Conservation (phyloP, 805 yeast species). For the Starmerella stellata region DNA sequence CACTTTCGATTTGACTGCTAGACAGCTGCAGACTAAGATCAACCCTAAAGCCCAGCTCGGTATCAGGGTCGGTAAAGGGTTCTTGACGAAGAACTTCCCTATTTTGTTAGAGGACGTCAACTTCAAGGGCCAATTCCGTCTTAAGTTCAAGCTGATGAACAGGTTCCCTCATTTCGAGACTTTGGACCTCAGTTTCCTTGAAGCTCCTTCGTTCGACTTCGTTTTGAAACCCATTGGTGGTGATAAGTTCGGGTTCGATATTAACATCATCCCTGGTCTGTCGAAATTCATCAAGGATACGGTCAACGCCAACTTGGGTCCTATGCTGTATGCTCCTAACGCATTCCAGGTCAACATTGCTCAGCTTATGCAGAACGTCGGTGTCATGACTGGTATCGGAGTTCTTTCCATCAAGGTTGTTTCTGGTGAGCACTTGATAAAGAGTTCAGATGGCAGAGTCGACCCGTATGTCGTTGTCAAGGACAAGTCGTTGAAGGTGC, state of each 20-base stretch:
- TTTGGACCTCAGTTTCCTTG: constrained; percentile 64
- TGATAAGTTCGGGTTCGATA: constrained; percentile 68
- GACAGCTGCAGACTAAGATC: constrained; percentile 68
- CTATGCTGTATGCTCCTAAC: constrained; percentile 73
- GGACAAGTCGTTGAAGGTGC: constrained; percentile 29
- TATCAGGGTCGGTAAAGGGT: constrained; percentile 59
- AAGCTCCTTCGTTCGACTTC: constrained; percentile 80
- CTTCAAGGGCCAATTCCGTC: constrained; percentile 53
- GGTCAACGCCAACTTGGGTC: constrained; percentile 74
- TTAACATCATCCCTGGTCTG: constrained; percentile 69
- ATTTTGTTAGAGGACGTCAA: constrained; percentile 64
- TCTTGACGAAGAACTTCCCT: constrained; percentile 46
- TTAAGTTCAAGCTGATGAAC: constrained; percentile 75
- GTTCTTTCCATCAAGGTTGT: constrained; percentile 53
- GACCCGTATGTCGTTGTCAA: constrained; percentile 78
- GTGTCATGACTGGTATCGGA: constrained; percentile 69
- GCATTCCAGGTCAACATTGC: constrained; percentile 86
- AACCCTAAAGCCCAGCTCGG: constrained; percentile 67
- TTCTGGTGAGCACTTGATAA: constrained; percentile 49
- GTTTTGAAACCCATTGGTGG: constrained; percentile 65
- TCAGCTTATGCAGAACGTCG: constrained; percentile 69
- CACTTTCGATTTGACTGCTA: constrained; percentile 60
- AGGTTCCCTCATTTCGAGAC: constrained; percentile 89
- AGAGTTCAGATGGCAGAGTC: constrained; percentile 59
- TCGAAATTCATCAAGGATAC: constrained; percentile 65